phyloP scores from a whole-genome alignment of 2,329 filamentous ascomycete species.

The Sarocladiaceae sp. region DNA sequence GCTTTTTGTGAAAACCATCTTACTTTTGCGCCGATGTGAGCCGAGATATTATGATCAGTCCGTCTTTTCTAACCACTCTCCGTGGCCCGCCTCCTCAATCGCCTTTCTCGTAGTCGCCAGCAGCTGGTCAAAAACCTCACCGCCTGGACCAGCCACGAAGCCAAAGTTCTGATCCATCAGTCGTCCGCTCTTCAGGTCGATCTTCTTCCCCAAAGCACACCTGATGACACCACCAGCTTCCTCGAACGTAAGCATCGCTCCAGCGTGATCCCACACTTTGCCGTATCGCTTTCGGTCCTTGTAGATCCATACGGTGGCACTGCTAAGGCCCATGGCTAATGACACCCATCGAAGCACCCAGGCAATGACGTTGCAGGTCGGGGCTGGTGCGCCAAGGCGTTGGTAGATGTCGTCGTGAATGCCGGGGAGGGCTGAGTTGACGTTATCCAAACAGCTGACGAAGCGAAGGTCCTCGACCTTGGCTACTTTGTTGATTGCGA shows the following conservation, averaged over 20 bases:
- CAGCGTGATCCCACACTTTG: constrained; percentile 58
- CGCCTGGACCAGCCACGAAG: constrained; percentile 48
- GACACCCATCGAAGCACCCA: constrained; percentile 55
- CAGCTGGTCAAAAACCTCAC: constrained; percentile 34
- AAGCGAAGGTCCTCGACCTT: constrained; percentile 27
- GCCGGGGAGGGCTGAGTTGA: constrained; percentile 43
- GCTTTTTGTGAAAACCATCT: neutral
- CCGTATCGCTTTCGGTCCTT: constrained; percentile 40
- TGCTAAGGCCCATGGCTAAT: constrained; percentile 48
- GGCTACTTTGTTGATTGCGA: neutral
- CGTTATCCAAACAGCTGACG: constrained; percentile 42
- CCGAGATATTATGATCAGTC: neutral
- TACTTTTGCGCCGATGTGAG: neutral
- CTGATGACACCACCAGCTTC: constrained; percentile 53
- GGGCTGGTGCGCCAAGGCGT: constrained; percentile 33
- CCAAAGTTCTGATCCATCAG: constrained; percentile 48
- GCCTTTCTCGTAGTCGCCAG: constrained; percentile 72
- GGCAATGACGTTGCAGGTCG: constrained; percentile 48
- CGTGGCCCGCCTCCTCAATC: constrained; percentile 39
- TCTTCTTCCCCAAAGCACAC: constrained; percentile 46
- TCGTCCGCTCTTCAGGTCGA: constrained; percentile 46
- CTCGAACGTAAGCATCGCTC: constrained; percentile 54
- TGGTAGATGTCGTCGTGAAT: constrained; percentile 41
- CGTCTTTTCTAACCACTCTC: neutral
- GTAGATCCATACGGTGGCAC: constrained; percentile 55